Conservation (phyloP, 2,329 filamentous ascomycete species). For the Pseudopyrenochaeta lycopersici region DNA sequence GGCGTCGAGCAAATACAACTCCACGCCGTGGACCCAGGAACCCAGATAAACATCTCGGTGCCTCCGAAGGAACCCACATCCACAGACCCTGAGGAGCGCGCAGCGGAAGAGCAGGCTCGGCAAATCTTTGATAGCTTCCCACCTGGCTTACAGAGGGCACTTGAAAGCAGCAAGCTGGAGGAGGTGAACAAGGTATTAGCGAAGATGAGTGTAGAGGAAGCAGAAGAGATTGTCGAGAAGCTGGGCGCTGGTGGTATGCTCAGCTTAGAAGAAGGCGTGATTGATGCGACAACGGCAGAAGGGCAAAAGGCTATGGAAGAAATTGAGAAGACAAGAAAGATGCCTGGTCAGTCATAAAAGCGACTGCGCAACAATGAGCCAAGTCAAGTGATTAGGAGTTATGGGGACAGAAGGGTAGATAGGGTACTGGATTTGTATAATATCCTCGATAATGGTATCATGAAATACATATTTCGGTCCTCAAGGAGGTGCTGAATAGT, state of each 20-base stretch:
- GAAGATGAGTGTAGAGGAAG: constrained; percentile 87
- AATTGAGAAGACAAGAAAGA: constrained; percentile 58
- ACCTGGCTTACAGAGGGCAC: constrained; percentile 79
- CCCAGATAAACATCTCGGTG: constrained; percentile 87
- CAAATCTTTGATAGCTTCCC: constrained; percentile 85
- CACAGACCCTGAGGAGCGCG: constrained; percentile 63
- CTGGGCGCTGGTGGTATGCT: constrained; percentile 86
- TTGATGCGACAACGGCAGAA: constrained; percentile 92
- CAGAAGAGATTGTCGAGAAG: constrained; percentile 83
- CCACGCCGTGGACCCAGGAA: constrained; percentile 92
- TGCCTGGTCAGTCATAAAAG: constrained; percentile 50
- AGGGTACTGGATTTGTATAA: constrained; percentile 15
- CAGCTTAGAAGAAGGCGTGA: constrained; percentile 90
- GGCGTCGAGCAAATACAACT: constrained; percentile 97
- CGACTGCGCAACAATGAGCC: too few relatives aligned
- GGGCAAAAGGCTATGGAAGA: constrained; percentile 80
- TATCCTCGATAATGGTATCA: constrained; percentile 10
- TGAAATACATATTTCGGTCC: constrained; percentile 3
- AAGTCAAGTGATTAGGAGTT: neutral
- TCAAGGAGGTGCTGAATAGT: neutral
- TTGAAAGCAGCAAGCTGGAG: constrained; percentile 89
- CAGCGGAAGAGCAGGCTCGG: constrained; percentile 67
- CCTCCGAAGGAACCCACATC: constrained; percentile 66
- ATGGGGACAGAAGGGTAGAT: neutral
- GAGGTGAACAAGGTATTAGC: constrained; percentile 87